A percentile compares a stretch with the other conserved stretches of the same genome.
Evolutionary conservation across 495 filamentous ascomycete genomes (phyloP).

Genomic region (Aspergillus bridgeri): DNA sequence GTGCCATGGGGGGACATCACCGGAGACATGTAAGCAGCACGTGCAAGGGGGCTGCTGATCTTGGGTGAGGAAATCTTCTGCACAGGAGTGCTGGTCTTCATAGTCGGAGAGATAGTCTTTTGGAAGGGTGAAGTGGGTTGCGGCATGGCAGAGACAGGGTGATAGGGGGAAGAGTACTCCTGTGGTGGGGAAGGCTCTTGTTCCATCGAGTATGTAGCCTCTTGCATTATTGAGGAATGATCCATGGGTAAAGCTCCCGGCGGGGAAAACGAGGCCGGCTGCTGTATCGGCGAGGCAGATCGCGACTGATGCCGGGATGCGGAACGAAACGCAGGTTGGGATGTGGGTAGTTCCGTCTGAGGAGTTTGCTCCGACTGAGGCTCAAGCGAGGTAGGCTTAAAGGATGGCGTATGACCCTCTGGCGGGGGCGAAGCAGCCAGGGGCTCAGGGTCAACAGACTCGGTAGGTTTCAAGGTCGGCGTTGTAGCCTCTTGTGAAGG

Average conservation of each 20-base stretch:
- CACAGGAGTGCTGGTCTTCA: conserved; percentile 14
- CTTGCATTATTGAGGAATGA: neutral
- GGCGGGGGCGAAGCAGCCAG: conserved; percentile 10
- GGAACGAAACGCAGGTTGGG: neutral
- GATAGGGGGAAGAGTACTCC: conserved; percentile 18
- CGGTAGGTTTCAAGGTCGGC: neutral
- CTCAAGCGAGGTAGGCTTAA: neutral
- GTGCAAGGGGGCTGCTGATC: conserved; percentile 39
- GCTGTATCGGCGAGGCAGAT: neutral
- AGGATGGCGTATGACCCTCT: neutral
- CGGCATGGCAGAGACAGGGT: neutral
- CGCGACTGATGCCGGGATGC: neutral
- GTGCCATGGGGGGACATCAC: conserved; percentile 38
- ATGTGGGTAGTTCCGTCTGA: neutral
- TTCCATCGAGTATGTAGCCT: conserved; percentile 1
- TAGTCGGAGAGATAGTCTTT: conserved; percentile 19
- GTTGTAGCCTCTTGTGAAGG: neutral
- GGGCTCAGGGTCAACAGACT: neutral
- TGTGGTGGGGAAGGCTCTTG: conserved; percentile 12
- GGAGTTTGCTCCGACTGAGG: neutral
- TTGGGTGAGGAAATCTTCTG: conserved; percentile 26
- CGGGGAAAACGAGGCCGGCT: neutral
- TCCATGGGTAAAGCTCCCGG: neutral
- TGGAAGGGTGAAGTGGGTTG: conserved; percentile 13
- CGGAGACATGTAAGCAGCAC: conserved; percentile 33